Evolutionary conservation across 1,139 yeast species (phyloP), one percentile per base, ranked within the genome.

Genomic region (Taphrina flavorubra): DNA sequence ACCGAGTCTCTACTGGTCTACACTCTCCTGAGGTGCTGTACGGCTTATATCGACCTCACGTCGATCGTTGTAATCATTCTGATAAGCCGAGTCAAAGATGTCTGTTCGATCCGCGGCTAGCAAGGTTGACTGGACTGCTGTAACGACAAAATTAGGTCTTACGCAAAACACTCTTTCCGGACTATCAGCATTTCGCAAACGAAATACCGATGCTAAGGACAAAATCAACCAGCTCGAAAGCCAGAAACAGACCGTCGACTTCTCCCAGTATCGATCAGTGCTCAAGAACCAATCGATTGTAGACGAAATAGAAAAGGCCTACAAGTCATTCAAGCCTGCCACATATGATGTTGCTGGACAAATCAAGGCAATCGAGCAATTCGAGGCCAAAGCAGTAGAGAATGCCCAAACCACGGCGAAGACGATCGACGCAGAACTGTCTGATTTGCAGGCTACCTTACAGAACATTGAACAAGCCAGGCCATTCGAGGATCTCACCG

Each of bases 171-270:
- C 99, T 73, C 96, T 97, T 72, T 79, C 90, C 70, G 86, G 96
- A 59, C 84, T 94, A 79, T 86, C 94, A 70, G 86, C 96, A 56
- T 94, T 94, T 89, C 94, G 92, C 84, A 94, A 95, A 89, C 90
- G 99, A 86, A 89, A 91, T 81, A 98, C 94, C 77, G 99, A 94
- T 79, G 98, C 99, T 76, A 89, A 92, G 83, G 89, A 91, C 82
- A 85, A 85, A 78, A 82, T 89, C 76, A 81, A 84, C 75, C 87
- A 87, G 72, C 84, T 92, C 76, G 83, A 86, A 78, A 82, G 84
- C 75, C 94, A 90, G 81, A 81, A 91, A 72, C 84, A 90, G 72
- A 83, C 83, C 57, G 91, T 94, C 72, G 97, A 94, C 81, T 94
- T 92, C 75, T 80, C 83, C 69, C 84, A 87, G 81, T 94, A 92